Conservation (phyloP, 31 red algal species). For the Odonthalia washingtoniensis region DNA sequence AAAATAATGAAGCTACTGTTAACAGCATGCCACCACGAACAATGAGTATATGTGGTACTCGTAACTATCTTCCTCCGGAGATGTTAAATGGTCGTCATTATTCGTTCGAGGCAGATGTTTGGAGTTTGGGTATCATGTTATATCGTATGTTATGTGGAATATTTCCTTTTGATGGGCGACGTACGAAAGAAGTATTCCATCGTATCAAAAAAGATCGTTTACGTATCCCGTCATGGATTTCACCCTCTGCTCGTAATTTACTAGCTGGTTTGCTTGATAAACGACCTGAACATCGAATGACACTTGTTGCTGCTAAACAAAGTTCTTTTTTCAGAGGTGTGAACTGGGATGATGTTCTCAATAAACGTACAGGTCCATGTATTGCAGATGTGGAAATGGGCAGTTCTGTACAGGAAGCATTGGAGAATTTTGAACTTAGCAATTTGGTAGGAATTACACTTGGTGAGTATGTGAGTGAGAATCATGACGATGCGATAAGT, state of each 20-base stretch:
- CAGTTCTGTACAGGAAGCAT: slow-evolving; percentile 17
- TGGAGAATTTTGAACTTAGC: slow-evolving; percentile 72
- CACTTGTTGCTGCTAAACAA: slow-evolving; percentile 41
- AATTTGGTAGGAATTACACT: slow-evolving; percentile 58
- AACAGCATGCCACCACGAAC: too few species aligned
- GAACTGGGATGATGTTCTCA: slow-evolving; percentile 57
- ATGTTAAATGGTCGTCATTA: slow-evolving; percentile 85
- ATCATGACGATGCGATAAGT: slow-evolving; percentile 11
- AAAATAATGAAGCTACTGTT: too few species aligned
- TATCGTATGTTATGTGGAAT: slow-evolving; percentile 85
- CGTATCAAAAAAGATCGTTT: slow-evolving; percentile 63
- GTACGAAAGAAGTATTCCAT: slow-evolving; percentile 77
- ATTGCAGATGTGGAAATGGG: slow-evolving; percentile 38
- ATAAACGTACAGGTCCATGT: slow-evolving; percentile 12
- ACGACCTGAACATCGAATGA: slow-evolving; percentile 56
- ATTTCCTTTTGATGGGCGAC: slow-evolving; percentile 82
- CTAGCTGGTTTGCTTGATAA: slow-evolving; percentile 79
- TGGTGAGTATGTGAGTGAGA: slow-evolving; percentile 47
- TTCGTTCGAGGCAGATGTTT: slow-evolving; percentile 77
- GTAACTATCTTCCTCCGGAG: slow-evolving; percentile 87
- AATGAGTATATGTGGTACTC: slow-evolving; percentile 85
- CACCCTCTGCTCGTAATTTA: slow-evolving; percentile 57
- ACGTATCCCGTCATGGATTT: slow-evolving; percentile 55
- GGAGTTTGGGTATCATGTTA: slow-evolving; percentile 82
- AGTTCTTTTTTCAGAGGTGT: slow-evolving; percentile 51